phyloP scores from a whole-genome alignment of 2,329 filamentous ascomycete species.

The Endocalyx cinctus region DNA sequence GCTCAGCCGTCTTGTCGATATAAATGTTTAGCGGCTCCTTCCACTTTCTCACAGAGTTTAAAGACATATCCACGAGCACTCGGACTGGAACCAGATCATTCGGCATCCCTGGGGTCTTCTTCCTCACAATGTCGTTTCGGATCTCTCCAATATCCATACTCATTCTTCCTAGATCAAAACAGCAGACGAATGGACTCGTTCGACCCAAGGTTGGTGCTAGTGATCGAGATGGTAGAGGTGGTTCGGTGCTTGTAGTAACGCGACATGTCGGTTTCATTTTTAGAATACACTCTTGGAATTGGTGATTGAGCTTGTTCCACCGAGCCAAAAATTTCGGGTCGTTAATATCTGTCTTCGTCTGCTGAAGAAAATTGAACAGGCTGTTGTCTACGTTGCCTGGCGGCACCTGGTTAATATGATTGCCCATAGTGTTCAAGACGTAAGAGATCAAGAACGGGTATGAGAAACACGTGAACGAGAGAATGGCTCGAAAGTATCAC shows the following conservation, averaged over 20 bases:
- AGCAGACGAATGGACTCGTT: constrained; percentile 32
- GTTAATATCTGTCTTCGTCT: constrained; percentile 49
- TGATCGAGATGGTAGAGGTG: constrained; percentile 16
- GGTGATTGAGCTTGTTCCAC: constrained; percentile 27
- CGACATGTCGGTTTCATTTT: constrained; percentile 29
- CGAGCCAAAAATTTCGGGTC: constrained; percentile 36
- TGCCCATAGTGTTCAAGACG: no score
- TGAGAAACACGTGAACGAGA: no score
- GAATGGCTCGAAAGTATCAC: no score
- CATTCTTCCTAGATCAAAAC: constrained; percentile 32
- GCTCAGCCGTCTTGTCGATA: constrained; percentile 40
- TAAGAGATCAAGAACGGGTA: no score
- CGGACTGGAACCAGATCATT: constrained; percentile 51
- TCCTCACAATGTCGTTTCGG: constrained; percentile 47
- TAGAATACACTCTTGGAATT: constrained; percentile 29
- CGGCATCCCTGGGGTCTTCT: constrained; percentile 53
- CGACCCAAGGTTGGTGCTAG: constrained; percentile 6
- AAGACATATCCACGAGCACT: constrained; percentile 55
- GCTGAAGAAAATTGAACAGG: constrained; percentile 51
- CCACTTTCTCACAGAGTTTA: constrained; percentile 57
- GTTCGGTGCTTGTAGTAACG: constrained; percentile 25
- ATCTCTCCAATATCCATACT: constrained; percentile 48
- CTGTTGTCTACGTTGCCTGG: constrained; percentile 59
- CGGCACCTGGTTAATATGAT: no score
- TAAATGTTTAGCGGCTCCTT: constrained; percentile 45